Evolutionary conservation across 441 rosid species (phyloP).

Genomic region (Rhodomyrtus psidioides): DNA sequence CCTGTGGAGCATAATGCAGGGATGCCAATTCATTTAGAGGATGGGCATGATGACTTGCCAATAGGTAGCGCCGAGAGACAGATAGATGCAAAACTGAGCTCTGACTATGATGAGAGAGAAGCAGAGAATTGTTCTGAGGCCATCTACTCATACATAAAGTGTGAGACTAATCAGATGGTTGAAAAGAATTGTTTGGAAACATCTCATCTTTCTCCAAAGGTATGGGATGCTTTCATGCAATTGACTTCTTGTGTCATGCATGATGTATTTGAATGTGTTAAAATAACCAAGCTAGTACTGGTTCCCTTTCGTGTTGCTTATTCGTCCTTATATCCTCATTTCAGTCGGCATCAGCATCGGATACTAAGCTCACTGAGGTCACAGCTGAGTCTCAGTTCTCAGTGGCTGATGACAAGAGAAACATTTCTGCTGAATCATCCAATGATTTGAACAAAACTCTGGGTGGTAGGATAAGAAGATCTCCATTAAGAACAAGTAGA

Average conservation of each 20-base stretch:
- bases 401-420: conserved; percentile 7
- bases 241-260: neutral
- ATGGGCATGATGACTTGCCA: conserved; percentile 4
- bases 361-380: conserved; percentile 7
- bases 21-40: conserved; percentile 19
- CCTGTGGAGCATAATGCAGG: conserved; percentile 9
- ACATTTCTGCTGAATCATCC: conserved; percentile 2
- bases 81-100: conserved; percentile 5
- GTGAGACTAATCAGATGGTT: conserved; percentile 1
- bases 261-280: neutral
- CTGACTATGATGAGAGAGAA: conserved; percentile 2
- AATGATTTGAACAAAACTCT: conserved; percentile 17
- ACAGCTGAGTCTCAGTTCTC: conserved; percentile 17
- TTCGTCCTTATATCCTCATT: neutral
- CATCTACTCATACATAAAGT: neutral
- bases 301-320: neutral
- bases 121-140: conserved; percentile 12
- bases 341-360: conserved; percentile 15
- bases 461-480: conserved; percentile 18
- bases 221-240: neutral
- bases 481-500: conserved; percentile 12
- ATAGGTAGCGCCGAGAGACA: conserved; percentile 3
- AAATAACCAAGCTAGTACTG: neutral
- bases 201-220: conserved; percentile 28
- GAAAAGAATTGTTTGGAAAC: neutral